Evolutionary conservation across 257 asterid species (phyloP), one percentile per base, ranked within the genome.

Genomic region (Henckelia pumila): DNA sequence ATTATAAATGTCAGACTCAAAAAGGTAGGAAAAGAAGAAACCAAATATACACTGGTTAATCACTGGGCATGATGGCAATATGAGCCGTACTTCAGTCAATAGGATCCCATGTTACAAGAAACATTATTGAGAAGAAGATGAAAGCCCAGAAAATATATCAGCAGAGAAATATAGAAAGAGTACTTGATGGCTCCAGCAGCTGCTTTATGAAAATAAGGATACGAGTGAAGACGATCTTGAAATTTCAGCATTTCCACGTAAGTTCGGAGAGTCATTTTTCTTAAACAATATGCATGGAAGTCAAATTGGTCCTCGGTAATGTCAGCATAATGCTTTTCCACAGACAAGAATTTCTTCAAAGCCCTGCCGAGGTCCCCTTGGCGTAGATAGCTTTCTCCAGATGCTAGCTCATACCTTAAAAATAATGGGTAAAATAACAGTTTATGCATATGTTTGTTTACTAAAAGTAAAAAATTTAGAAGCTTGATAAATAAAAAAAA

Each of bases 361-460:
- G 99, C 95, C 71, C 91, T 92, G 60, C 99, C 99, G 62, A 94
- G 87, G 76, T 94, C 97, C n/a, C 87, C 85, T 80, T 91, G 99
- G 72, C 97, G 96, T 63, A 91, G 82, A 80, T 87, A 91, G 73
- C 99, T 94, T 81, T 88, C 96, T 62, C 99, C 99, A 58, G 97
- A 91, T 50, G 93, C 95, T 71, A 94, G 83, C 76, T 94, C 99
- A 84, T 85, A 94, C 99, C 99, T 94, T 73, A 22, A 28, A 62
- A 66, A 56, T 65, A 77, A 70, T 23, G 49, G 55, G 17, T 69
- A 68, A 26, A 75, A 37, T 53, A 24, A 24, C 44, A 58, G 61
- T 60, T 75, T 20, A 64, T 23, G 14, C 65, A 32, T 64, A 65
- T 9, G 59, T 23, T 67, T 44, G 59, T 61, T 58, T 9, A 73